Base-by-base conservation (phyloP, 768 basidiomycete genomes). In the Chalciporus piperatus region DNA sequence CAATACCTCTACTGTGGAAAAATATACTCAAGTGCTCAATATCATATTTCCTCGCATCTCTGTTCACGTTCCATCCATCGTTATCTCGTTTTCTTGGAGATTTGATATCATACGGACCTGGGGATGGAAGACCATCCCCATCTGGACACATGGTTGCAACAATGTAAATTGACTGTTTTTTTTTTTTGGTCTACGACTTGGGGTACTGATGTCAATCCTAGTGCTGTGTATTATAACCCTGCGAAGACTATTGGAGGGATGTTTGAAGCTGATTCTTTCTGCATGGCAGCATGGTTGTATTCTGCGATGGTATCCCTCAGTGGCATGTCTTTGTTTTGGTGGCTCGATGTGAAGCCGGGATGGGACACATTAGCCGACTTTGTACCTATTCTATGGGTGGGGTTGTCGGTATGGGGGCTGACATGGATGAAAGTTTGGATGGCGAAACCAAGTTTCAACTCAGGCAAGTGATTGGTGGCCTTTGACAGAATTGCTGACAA, bases 351-450 rank as follows among this genome's bases (percentile, higher is more conserved):
- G 13, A 75, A 77, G 41, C 77, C 82, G 4, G 89, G 86, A 0
- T 85, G 77, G 79, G 83, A 87, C 50, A 81, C 83, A 78, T 66
- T 89, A 20, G 92, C 85, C 0, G 90, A 94, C 58, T 60, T 79
- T 38, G 65, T 91, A 19, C 85, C 85, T 11, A 80, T 97, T 20
- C 44, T 82, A 7, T 97, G 90, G 89, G 78, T 99, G 52, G 94
- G 90, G 4, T 59, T 90, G 3, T 84, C 87, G 19, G 89, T 96
- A 78, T 86, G 85, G 44, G 64, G 78, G 4, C 67, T 98, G 16
- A 92, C 94, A 1, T 98, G 91, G 89, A 82, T 86, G 72, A 98
- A 98, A 68, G 80, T 89, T 2, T 92, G 87, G 84, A 92, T 98
- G 79, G 78, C 74, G 11, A 94, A 87, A 62, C 90, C 92, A 2